Base-by-base conservation (phyloP, 1,284 basidiomycete genomes). In the Gymnopus androsaceus region DNA sequence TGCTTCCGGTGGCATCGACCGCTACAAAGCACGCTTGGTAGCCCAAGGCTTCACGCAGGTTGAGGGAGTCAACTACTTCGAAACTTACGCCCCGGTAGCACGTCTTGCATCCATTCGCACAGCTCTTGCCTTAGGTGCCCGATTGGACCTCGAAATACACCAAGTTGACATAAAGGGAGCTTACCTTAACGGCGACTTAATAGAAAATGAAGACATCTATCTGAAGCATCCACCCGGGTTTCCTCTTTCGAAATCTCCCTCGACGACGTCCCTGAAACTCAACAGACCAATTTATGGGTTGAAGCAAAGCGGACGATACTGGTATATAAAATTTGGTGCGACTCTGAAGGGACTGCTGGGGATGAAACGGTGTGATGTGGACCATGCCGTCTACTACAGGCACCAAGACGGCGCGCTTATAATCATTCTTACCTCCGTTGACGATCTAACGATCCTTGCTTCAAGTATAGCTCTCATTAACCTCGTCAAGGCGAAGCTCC, bases 21-120 rank as follows among this genome's bases (percentile, higher is more conserved):
- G 61, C 12, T 64, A 66, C 55, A 81, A 80, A 48, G 77, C 73
- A 0, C 54, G 67, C 0, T 65, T 79, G 0, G 72, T 78, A 0
- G 72, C 71, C 0, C 66, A 71, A 30, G 79, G 77, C 0, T 77
- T 71, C 61, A 62, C 62, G 0, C 77, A 80, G 58, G 60, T 62
- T 0, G 63, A 66, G 4, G 72, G 77, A 0, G 42, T 75, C 1
- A 72, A 82, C 57, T 81, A 67, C 50, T 61, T 66, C 9, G 60
- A 75, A 31, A 75, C 70, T 0, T 76, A 66, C 46, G 66, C 72
- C 0, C 69, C 73, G n/a, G n/a, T n/a, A n/a, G n/a, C n/a, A n/a
- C n/a, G n/a, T n/a, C n/a, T n/a, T n/a, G n/a, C n/a, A n/a, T n/a
- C n/a, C n/a, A n/a, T n/a, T n/a, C n/a, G n/a, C n/a, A n/a, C n/a